These are phyloP conservation scores for Chondrostereum purpureum DNA, from an alignment of 1,284 basidiomycete genomes.

Conservation along the genomic window DNA sequence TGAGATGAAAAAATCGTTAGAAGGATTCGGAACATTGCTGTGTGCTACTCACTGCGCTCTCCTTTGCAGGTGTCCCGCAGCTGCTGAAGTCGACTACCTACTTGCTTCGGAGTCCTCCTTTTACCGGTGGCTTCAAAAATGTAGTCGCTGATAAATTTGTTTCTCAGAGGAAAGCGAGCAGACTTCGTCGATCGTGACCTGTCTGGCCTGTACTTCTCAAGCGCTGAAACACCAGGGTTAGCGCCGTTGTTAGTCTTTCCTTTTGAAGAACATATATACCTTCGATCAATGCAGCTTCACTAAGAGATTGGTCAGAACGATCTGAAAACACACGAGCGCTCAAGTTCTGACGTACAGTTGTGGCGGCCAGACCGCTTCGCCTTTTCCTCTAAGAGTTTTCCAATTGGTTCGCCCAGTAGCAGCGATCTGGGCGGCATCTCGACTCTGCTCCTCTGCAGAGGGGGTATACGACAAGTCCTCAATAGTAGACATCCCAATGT, in stretches of 20 bases:
- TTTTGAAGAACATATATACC: conserved; percentile 26
- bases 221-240: conserved; percentile 23
- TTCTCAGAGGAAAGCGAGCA: conserved; percentile 47
- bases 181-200: conserved; percentile 34
- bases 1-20: not conserved
- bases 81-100: conserved; percentile 55
- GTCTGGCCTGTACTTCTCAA: conserved; percentile 43
- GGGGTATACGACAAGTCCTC: conserved; percentile 33
- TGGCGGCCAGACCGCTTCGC: conserved; percentile 57
- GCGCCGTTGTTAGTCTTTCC: not conserved
- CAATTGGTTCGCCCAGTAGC: conserved; percentile 41
- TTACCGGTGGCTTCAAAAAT: conserved; percentile 43
- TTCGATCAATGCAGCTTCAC: conserved; percentile 52
- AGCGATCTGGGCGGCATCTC: conserved; percentile 28
- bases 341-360: conserved; percentile 38
- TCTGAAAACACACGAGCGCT: no score
- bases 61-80: conserved; percentile 38
- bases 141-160: conserved; percentile 47
- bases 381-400: conserved; percentile 52
- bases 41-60: conserved; percentile 27
- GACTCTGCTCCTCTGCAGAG: conserved; percentile 26
- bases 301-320: conserved; percentile 14
- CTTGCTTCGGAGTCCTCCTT: conserved; percentile 48
- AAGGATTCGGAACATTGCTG: no score
- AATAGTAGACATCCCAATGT: conserved; percentile 18